A percentile compares a stretch with the other conserved stretches of the same genome.
phyloP scores from a whole-genome alignment of 345 rosid species.

The Aquilaria malaccensis region DNA sequence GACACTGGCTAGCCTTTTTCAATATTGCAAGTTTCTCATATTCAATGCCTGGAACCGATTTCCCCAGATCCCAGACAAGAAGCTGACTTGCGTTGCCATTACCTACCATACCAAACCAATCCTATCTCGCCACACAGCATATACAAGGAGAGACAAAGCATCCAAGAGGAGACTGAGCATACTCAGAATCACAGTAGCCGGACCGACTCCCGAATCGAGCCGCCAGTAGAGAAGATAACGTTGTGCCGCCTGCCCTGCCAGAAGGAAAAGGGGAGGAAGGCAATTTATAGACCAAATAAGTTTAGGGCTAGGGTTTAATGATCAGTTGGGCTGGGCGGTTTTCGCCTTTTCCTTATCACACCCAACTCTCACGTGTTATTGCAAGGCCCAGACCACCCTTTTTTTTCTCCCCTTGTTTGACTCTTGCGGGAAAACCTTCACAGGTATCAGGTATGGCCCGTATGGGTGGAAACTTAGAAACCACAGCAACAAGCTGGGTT shows the following conservation, averaged over 20 bases:
- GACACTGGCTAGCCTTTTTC: constrained; percentile 22
- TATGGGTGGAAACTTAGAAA: too few relatives aligned
- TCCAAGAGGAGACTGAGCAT: not conserved
- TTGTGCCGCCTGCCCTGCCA: not conserved
- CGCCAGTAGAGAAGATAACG: not conserved
- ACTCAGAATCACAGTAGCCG: not conserved
- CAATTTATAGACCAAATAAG: not conserved
- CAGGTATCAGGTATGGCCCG: too few relatives aligned
- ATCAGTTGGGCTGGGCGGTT: too few relatives aligned
- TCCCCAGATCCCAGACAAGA: constrained; percentile 30
- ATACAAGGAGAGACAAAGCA: not conserved
- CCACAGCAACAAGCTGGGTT: too few relatives aligned
- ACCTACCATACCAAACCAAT: not conserved
- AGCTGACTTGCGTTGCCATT: constrained; percentile 39
- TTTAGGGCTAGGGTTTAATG: constrained; percentile 7
- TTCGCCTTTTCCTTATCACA: too few relatives aligned
- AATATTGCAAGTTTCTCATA: constrained; percentile 24
- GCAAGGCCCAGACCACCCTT: too few relatives aligned
- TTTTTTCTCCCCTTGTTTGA: too few relatives aligned
- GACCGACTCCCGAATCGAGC: too few relatives aligned
- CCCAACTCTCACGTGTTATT: too few relatives aligned
- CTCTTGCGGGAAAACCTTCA: too few relatives aligned
- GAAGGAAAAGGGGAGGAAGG: not conserved
- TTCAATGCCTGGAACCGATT: constrained; percentile 17
- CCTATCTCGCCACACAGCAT: not conserved